phyloP scores from a whole-genome alignment of 2,329 filamentous ascomycete genomes.

The Mycogone perniciosa region DNA sequence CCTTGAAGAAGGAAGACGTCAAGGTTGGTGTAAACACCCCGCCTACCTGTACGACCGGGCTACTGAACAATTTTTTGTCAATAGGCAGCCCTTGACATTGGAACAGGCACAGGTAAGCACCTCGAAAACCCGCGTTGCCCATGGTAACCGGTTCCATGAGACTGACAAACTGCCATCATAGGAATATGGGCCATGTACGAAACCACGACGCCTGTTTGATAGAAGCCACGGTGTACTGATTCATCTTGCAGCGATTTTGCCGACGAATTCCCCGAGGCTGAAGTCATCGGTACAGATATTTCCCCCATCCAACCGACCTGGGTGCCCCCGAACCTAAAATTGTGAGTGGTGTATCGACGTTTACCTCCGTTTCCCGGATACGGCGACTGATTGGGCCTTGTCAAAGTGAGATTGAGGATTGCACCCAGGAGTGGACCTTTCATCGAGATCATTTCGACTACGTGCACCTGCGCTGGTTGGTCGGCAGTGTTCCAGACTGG shows the following conservation, averaged over 20 bases:
- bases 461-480: slow-evolving; percentile 52
- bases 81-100: slow-evolving; percentile 24
- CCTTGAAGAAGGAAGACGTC: slow-evolving; percentile 11
- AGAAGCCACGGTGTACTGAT: slow-evolving; percentile 31
- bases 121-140: background rate
- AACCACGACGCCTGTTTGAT: background rate
- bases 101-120: slow-evolving; percentile 18
- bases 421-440: slow-evolving; percentile 25
- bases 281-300: slow-evolving; percentile 47
- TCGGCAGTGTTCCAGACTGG: slow-evolving; percentile 52
- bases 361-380: slow-evolving; percentile 9
- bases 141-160: background rate
- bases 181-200: slow-evolving; percentile 14
- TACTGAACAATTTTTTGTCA: background rate
- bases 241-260: slow-evolving; percentile 50
- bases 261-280: slow-evolving; percentile 37
- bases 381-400: background rate
- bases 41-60: background rate
- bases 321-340: slow-evolving; percentile 26
- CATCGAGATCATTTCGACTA: slow-evolving; percentile 43
- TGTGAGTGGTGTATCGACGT: slow-evolving; percentile 24
- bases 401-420: slow-evolving; percentile 26
- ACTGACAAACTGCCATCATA: background rate
- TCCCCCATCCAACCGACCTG: slow-evolving; percentile 50
- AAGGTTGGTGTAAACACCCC: background rate